Base-by-base conservation (phyloP, 1,284 basidiomycete species). In the Moesziomyces sp. region DNA sequence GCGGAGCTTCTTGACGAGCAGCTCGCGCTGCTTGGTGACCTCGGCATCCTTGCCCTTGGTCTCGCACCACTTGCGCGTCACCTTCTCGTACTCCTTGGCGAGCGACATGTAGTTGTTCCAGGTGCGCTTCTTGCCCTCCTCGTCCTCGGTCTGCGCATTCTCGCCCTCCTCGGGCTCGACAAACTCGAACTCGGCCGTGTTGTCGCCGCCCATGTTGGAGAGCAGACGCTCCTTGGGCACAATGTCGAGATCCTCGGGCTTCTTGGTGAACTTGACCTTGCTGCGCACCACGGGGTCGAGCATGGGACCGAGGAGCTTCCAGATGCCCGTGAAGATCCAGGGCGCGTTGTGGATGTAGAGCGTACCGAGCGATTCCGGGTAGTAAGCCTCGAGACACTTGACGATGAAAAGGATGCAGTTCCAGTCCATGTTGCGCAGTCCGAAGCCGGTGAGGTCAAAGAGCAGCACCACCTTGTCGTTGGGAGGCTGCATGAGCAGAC, bases 301-400 rank as follows among this genome's bases (percentile, higher is more conserved):
- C 77, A 83, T 78, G 38, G 80, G 81, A n/a, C 75, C 66, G 42
- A 83, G 64, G 10, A 80, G 75, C 63, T 80, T 82, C 81, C 79
- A 83, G 68, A 83, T 78, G 24, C 84, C 84, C 33, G 80, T 76
- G 70, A 85, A 85, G 52, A 85, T 83, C 84, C 84, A 85, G 2
- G 85, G 85, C 1, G 85, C 84, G 14, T 82, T 79, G 76, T 85
- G 81, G 46, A 85, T 80, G 58, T 83, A 80, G 40, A 85, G 78
- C 46, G 74, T 80, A 35, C 76, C 80, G 23, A 85, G 80, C 19
- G 83, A 83, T 58, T 85, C 85, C 4, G 85, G 85, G 60, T 84
- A 85, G 74, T 85, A 85, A 5, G 82, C 81, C 58, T 85, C 82
- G 45, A 84, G 66, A 57, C 81, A 83, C 55, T 78, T 75, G 54